Conservation (phyloP, 805 yeast genomes). For the Saccharomycopsis fodiens region DNA sequence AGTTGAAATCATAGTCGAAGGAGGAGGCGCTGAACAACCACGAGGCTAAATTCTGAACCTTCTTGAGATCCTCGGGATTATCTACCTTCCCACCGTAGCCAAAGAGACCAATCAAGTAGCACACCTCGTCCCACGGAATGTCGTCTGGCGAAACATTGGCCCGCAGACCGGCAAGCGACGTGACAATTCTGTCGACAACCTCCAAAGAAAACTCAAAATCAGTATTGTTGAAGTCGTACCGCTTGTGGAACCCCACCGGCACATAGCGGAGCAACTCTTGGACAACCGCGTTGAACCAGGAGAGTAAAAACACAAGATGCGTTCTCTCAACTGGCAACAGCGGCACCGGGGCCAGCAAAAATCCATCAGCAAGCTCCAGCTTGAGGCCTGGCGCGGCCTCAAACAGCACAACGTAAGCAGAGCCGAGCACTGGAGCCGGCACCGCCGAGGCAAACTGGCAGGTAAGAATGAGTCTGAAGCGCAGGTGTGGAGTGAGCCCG, state of each 20-base stretch:
- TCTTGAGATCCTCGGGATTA: slow-evolving; percentile 32
- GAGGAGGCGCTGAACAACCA: slow-evolving; percentile 33
- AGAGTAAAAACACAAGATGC: slow-evolving; percentile 44
- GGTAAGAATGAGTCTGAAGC: slow-evolving; percentile 59
- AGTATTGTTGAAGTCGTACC: slow-evolving; percentile 66
- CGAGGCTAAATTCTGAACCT: slow-evolving; percentile 30
- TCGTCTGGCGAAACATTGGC: slow-evolving; percentile 37
- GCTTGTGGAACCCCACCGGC: slow-evolving; percentile 54
- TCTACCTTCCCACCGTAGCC: slow-evolving; percentile 55
- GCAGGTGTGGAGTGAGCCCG: slow-evolving; percentile 24
- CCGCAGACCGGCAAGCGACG: slow-evolving; percentile 22
- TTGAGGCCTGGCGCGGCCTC: slow-evolving; percentile 61
- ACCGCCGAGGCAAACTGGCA: slow-evolving; percentile 41
- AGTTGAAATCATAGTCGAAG: slow-evolving; percentile 35
- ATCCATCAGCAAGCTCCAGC: slow-evolving; percentile 35
- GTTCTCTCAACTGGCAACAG: slow-evolving; percentile 35
- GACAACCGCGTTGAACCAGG: slow-evolving; percentile 66
- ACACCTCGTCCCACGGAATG: slow-evolving; percentile 50
- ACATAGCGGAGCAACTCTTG: slow-evolving; percentile 50
- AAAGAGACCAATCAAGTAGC: slow-evolving; percentile 42
- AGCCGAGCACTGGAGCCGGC: slow-evolving; percentile 49
- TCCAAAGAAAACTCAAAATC: slow-evolving; percentile 49
- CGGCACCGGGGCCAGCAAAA: slow-evolving; percentile 23
- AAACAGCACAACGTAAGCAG: slow-evolving; percentile 47
- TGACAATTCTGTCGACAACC: slow-evolving; percentile 38